These are phyloP conservation scores for Sugiyamaella americana DNA, from an alignment of 805 yeast species.

Conservation along the genomic window DNA sequence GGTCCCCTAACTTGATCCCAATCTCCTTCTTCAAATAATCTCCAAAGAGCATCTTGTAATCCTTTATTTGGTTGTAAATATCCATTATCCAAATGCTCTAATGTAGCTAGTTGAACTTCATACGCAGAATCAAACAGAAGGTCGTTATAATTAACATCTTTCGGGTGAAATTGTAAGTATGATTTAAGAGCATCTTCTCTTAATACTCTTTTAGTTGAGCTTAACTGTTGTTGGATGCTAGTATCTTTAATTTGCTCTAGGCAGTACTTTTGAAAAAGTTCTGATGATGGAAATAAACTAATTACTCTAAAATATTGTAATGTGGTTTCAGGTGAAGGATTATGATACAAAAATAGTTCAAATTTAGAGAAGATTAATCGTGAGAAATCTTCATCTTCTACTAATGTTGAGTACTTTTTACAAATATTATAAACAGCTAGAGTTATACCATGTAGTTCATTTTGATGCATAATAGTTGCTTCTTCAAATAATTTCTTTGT, in stretches of 20 bases:
- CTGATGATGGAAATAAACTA: background rate
- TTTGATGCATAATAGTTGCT: constrained; percentile 32
- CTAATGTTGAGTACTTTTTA: background rate
- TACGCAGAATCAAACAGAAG: constrained; percentile 18
- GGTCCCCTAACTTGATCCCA: constrained; percentile 27
- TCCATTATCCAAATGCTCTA: constrained; percentile 12
- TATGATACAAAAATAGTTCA: constrained; percentile 13
- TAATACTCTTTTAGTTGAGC: constrained; percentile 16
- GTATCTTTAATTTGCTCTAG: background rate
- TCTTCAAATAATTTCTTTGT: constrained; percentile 26
- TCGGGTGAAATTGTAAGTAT: too few species aligned
- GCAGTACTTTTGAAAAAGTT: constrained; percentile 2
- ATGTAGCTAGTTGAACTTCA: constrained; percentile 20
- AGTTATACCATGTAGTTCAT: constrained; percentile 54
- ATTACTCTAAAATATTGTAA: constrained; percentile 19
- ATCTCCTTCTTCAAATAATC: constrained; percentile 12
- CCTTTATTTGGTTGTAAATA: background rate
- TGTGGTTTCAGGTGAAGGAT: constrained; percentile 21
- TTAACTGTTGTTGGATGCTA: constrained; percentile 5
- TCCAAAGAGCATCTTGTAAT: constrained; percentile 14
- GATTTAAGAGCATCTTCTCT: constrained; percentile 15
- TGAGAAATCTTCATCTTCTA: constrained; percentile 1
- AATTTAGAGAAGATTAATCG: constrained; percentile 8
- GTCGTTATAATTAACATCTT: background rate
- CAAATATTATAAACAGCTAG: constrained; percentile 34